Base-by-base conservation (phyloP, 1,284 basidiomycete genomes). In the Sporisorium reilianum region DNA sequence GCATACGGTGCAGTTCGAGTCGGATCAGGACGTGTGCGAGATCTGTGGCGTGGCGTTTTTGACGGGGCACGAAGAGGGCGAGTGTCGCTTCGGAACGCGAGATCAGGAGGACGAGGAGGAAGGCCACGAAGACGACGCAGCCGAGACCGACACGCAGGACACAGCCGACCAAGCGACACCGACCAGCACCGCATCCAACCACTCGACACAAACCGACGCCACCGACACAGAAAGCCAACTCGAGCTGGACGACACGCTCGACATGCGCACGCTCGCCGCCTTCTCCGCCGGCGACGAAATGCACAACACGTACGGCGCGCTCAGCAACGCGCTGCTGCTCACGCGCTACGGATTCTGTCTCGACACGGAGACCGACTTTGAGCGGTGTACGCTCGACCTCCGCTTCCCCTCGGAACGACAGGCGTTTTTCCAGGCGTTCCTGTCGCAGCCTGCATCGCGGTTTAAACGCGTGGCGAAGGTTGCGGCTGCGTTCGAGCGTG, bases 261-360 rank as follows among this genome's bases (percentile, higher is more conserved):
- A 81, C 48, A 71, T 84, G 56, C 71, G 79, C 8, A 71, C 68
- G 5, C 45, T 65, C 8, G 23, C 30, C 11, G 22, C 60, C 1
- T 45, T 74, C 30, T 23, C 48, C 0, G 5, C 49, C 3, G 58
- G 55, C 6, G 62, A 68, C 1, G 79, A 83, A 49, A 51, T 67
- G 11, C 76, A 70, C 60, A 84, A 82, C 67, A 74, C 75, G 12
- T 84, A 84, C 58, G 82, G 82, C 4, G 44, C 64, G 1, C 67
- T 84, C 10, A 45, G 72, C 38, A 83, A 83, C 55, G 61, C 80
- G 2, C 60, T 71, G 18, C 64, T 84, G 5, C 62, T 84, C 0
- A 72, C 70, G 4, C 68, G 74, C 3, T 84, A 84, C 54, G 82
- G 82, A 7, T 84, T 84, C 40, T 66, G 63, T 22, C 61, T 80